Conservation (phyloP, 1,284 basidiomycete genomes). For the Tilletia setariae region DNA sequence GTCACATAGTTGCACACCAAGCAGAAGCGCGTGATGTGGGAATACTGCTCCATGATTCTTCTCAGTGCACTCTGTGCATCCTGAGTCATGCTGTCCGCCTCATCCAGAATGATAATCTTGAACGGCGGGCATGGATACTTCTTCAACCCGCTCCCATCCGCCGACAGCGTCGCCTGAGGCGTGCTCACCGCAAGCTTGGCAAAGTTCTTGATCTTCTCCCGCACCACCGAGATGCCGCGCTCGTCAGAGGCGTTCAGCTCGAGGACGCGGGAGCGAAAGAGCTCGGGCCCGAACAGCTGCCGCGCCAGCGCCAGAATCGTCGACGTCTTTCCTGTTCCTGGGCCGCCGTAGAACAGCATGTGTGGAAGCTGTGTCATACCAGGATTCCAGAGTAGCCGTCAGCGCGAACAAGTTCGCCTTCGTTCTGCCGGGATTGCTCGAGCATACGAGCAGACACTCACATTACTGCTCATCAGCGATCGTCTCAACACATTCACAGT, state of each 20-base stretch:
- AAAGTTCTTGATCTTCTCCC: slow-evolving; percentile 98
- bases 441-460: slow-evolving; percentile 55
- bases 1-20: slow-evolving; percentile 99
- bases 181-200: slow-evolving; percentile 64
- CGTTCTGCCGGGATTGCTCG: too few relatives aligned
- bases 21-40: slow-evolving; percentile 94
- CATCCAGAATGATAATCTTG: slow-evolving; percentile 98
- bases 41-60: slow-evolving; percentile 98
- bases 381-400: too few relatives aligned
- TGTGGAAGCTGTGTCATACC: slow-evolving; percentile 95
- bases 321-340: slow-evolving; percentile 97
- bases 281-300: slow-evolving; percentile 94
- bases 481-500: slow-evolving; percentile 88
- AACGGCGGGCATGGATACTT: slow-evolving; percentile 91
- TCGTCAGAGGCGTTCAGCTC: slow-evolving; percentile 99
- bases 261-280: slow-evolving; percentile 86
- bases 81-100: slow-evolving; percentile 99
- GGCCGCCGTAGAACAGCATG: slow-evolving; percentile 99
- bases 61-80: slow-evolving; percentile 93
- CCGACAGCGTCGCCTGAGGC: slow-evolving; percentile 15
- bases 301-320: slow-evolving; percentile 92
- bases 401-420: too few relatives aligned
- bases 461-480: slow-evolving; percentile 86
- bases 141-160: neutral
- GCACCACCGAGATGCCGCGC: slow-evolving; percentile 90